Evolutionary conservation across 768 basidiomycete species (phyloP).

Genomic region (Russula virescens): DNA sequence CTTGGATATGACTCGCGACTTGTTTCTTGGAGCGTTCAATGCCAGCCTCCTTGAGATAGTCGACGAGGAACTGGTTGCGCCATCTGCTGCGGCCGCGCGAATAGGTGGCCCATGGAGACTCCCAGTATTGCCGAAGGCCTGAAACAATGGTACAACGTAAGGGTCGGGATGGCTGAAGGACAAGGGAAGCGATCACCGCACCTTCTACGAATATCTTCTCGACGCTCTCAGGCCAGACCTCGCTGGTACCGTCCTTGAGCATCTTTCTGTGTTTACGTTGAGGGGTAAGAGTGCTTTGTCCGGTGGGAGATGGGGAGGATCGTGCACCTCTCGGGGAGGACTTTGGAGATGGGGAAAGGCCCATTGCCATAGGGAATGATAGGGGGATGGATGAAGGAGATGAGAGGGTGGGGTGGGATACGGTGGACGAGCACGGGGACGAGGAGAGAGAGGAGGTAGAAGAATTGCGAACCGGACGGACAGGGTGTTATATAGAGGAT

Average conservation of each 20-base stretch:
- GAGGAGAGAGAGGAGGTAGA: conserved; percentile 8
- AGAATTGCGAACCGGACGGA: conserved; percentile 15
- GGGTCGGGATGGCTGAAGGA: background rate
- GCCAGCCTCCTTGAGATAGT: conserved; percentile 64
- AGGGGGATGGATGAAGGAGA: conserved; percentile 14
- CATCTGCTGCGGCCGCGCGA: conserved; percentile 73
- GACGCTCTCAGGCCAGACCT: conserved; percentile 79
- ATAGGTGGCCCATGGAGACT: conserved; percentile 74
- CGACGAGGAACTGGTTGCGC: conserved; percentile 83
- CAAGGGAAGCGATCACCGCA: conserved; percentile 26
- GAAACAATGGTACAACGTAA: conserved; percentile 8
- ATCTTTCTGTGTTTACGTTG: conserved; percentile 81
- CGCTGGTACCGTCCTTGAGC: conserved; percentile 70
- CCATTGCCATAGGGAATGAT: conserved; percentile 19
- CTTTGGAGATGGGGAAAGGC: conserved; percentile 28
- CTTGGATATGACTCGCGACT: conserved; percentile 86
- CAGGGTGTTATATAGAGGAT: conserved; percentile 22
- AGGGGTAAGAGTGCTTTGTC: conserved; percentile 50
- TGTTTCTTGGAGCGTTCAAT: conserved; percentile 79
- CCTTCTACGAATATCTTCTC: conserved; percentile 77
- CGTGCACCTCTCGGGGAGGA: conserved; percentile 24
- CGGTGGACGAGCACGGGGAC: background rate
- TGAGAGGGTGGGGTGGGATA: background rate
- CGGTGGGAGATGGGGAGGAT: conserved; percentile 25
- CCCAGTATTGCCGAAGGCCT: conserved; percentile 77